Evolutionary conservation across 805 yeast genomes (phyloP), one percentile per base, ranked within the genome.

Genomic region (Candida cerambycidarum): DNA sequence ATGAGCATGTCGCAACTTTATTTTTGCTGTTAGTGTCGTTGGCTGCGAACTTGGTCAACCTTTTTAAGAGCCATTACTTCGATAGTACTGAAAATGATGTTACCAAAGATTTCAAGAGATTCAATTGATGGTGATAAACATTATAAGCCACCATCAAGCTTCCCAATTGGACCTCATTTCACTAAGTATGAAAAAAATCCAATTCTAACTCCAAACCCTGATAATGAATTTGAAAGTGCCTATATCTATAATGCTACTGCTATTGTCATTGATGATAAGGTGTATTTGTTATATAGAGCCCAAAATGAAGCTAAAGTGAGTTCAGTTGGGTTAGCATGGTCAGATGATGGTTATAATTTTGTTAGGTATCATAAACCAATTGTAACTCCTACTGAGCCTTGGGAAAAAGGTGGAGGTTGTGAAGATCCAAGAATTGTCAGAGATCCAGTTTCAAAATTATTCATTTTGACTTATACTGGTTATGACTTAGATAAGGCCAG

Each of bases 351-450:
- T 0, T 54, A 53, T 50, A 54, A 56, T 28, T 69, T 69, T 50
- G 52, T 46, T 9, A 50, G 63, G 35, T 58, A 55, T 47, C 50
- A 48, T 24, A 46, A 55, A 29, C 74, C 75, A 10, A 54, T 69
- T 10, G 38, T 69, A 28, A 44, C 40, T 12, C 64, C 73, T 5
- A 62, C 71, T 1, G 73, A 69, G 45, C 52, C 61, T 1, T 69
- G 69, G 66, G 75, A 69, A 44, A 23, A 36, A 23, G 64, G 63
- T 4, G 75, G 75, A 11, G 75, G 75, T 1, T 59, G 67, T 39
- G 75, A 69, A 47, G 75, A 69, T 43, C 75, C 75, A 3, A 53
- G 75, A 35, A 60, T 69, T 16, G 69, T 67, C 3, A 49, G 73
- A 38, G 69, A 69, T 50, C 69, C 71, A 3, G 47, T 38, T 5